Evolutionary conservation across 1,284 basidiomycete genomes (phyloP).

Genomic region (Vanrija sp.): DNA sequence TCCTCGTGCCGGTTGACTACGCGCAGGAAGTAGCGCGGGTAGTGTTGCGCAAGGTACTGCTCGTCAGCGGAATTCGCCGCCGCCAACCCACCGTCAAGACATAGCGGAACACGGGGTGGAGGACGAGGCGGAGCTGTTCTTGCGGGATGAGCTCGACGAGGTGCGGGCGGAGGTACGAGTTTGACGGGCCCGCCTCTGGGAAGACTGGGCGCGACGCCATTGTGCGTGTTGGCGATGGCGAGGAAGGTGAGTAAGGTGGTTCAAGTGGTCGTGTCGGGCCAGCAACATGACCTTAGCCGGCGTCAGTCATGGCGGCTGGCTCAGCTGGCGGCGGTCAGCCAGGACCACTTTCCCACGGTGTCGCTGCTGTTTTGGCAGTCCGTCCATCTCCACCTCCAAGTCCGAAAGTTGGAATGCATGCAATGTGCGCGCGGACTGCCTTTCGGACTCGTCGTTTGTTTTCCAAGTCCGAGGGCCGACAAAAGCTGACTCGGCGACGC

Average conservation of each 20-base stretch:
- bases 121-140: constrained; percentile 84
- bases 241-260: neutral
- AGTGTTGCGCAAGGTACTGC: constrained; percentile 89
- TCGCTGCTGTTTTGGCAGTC: too few species aligned
- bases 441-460: too few species aligned
- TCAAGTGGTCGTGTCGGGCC: neutral
- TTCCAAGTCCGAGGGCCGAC: too few species aligned
- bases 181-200: constrained; percentile 14
- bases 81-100: constrained; percentile 68
- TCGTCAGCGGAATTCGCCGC: neutral
- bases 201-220: constrained; percentile 3
- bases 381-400: neutral
- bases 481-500: too few species aligned
- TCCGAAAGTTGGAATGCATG: too few species aligned
- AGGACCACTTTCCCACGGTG: neutral
- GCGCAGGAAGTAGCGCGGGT: constrained; percentile 86
- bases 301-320: neutral
- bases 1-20: constrained; percentile 95
- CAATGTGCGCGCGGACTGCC: too few species aligned
- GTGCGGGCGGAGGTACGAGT: constrained; percentile 59
- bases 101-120: constrained; percentile 95
- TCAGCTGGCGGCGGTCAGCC: neutral
- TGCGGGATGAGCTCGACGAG: constrained; percentile 94
- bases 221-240: neutral
- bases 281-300: neutral